Conservation (phyloP, 2,329 filamentous ascomycete species). For the Pestalotiopsis sp. region DNA sequence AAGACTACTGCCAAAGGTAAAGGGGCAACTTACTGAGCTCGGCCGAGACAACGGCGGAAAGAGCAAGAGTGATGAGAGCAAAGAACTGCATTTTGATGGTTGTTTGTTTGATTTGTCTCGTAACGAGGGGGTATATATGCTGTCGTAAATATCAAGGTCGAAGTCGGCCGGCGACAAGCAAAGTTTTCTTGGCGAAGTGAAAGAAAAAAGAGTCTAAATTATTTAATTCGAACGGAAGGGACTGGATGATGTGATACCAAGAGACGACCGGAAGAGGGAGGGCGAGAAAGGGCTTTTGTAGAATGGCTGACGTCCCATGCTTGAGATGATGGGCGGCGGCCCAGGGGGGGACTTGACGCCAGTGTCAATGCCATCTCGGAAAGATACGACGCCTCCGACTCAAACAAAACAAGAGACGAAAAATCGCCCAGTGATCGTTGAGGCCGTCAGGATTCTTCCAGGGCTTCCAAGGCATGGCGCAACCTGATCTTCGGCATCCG, state of each 20-base stretch:
- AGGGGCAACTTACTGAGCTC: conserved; percentile 29
- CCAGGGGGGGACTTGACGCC: not conserved
- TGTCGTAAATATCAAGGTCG: conserved; percentile 31
- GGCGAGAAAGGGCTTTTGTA: conserved; percentile 22
- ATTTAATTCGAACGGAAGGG: conserved; percentile 20
- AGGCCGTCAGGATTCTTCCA: not conserved
- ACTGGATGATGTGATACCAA: conserved; percentile 14
- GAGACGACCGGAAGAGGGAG: conserved; percentile 2
- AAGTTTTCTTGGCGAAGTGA: conserved; percentile 25
- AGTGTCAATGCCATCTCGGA: not conserved
- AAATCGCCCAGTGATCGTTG: conserved; percentile 1
- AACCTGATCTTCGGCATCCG: conserved; percentile 25
- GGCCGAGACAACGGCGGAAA: conserved; percentile 50
- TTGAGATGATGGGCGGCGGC: not conserved
- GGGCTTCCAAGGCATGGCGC: conserved; percentile 5
- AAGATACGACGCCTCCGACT: not conserved
- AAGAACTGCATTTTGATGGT: conserved; percentile 57
- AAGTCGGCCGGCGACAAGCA: conserved; percentile 57
- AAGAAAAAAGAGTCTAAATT: conserved; percentile 18
- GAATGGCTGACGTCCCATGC: not conserved
- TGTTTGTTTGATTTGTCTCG: not conserved
- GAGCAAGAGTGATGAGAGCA: conserved; percentile 46
- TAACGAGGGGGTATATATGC: conserved; percentile 17
- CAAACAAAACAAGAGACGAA: conserved; percentile 11
- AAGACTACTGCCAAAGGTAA: not conserved